These are phyloP conservation scores for Hypoxylon rubiginosum DNA, from an alignment of 2,329 filamentous ascomycete genomes.

Conservation along the genomic window DNA sequence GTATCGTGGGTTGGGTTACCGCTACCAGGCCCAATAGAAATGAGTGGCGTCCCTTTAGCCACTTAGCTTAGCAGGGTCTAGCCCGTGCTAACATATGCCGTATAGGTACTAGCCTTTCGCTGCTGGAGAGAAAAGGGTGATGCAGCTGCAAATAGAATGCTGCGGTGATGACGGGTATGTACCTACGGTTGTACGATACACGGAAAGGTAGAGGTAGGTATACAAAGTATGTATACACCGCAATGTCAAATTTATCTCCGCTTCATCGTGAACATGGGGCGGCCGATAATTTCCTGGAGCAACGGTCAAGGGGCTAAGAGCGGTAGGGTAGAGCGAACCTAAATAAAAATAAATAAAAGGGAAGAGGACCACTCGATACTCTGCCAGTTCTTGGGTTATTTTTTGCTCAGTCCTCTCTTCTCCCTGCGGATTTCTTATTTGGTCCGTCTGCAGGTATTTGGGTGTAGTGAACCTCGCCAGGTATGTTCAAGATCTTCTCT, in stretches of 20 bases:
- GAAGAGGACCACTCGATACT: conserved; percentile 19
- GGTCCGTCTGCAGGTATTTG: conserved; percentile 25
- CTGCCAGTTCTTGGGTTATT: neutral
- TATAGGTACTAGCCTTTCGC: conserved; percentile 28
- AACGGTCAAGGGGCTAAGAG: conserved; percentile 26
- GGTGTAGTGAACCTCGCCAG: conserved; percentile 31
- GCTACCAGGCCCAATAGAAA: conserved; percentile 6
- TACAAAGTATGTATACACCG: conserved; percentile 36
- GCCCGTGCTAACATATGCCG: conserved; percentile 31
- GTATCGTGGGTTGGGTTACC: conserved; percentile 33
- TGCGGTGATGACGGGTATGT: conserved; percentile 26
- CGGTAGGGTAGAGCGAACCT: too few species aligned
- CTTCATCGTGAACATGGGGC: conserved; percentile 36
- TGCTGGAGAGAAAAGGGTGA: conserved; percentile 17
- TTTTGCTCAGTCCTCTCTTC: conserved; percentile 25
- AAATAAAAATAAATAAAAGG: conserved; percentile 40
- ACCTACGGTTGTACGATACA: neutral
- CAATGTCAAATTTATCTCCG: conserved; percentile 38
- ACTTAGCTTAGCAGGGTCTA: conserved; percentile 33
- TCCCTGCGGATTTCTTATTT: conserved; percentile 21
- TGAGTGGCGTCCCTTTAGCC: conserved; percentile 29
- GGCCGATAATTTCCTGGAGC: conserved; percentile 39
- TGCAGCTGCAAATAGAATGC: conserved; percentile 21
- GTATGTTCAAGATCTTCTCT: conserved; percentile 47
- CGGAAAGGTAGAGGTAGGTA: neutral